Conservation (phyloP, 768 basidiomycete genomes). For the Pulveroboletus sp. region DNA sequence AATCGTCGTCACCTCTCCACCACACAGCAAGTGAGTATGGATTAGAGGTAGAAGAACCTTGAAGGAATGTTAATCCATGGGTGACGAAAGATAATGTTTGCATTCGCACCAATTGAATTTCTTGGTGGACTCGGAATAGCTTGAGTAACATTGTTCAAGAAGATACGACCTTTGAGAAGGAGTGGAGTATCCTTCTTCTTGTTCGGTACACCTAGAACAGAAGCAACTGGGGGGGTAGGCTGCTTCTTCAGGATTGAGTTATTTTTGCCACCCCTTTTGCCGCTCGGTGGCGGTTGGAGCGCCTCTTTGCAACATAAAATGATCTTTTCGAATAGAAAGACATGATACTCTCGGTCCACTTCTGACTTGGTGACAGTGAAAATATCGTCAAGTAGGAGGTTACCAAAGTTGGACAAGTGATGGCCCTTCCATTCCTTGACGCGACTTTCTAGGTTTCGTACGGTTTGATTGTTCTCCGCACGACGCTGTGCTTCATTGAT, state of each 20-base stretch:
- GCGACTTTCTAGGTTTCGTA: conserved; percentile 75
- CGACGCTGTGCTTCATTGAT: conserved; percentile 95
- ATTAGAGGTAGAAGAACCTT: conserved; percentile 47
- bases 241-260: conserved; percentile 90
- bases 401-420: conserved; percentile 89
- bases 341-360: conserved; percentile 95
- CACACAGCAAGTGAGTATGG: conserved; percentile 82
- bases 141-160: conserved; percentile 91
- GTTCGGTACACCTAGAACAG: conserved; percentile 48
- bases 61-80: conserved; percentile 1
- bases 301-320: conserved; percentile 98
- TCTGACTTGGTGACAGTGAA: conserved; percentile 96
- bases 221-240: conserved; percentile 40
- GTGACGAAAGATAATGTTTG: conserved; percentile 1
- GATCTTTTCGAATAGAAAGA: conserved; percentile 98
- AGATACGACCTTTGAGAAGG: conserved; percentile 92
- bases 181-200: conserved; percentile 78
- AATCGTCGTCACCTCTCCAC: conserved; percentile 92
- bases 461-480: conserved; percentile 87
- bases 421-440: conserved; percentile 99
- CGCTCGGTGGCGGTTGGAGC: conserved; percentile 48
- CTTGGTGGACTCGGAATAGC: conserved; percentile 60
- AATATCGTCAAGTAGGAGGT: conserved; percentile 89
- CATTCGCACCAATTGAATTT: conserved; percentile 54
- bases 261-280: conserved; percentile 73